A percentile compares a stretch with the other conserved stretches of the same genome.
Conservation (phyloP, 306 rosid species). For the Vigna trinervia region DNA sequence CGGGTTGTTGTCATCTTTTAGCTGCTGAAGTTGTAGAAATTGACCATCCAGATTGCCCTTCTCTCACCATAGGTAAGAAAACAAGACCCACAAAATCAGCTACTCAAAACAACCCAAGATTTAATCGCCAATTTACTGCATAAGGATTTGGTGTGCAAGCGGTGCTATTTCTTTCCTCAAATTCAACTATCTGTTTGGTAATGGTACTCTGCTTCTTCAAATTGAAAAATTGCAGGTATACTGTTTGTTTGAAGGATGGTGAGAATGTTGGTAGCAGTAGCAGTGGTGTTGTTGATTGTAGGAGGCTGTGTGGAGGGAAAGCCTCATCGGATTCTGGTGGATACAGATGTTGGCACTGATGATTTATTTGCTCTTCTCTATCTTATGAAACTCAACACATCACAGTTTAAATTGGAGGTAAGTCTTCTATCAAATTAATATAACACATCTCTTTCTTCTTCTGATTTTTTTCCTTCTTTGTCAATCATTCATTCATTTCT, state of each 20-base stretch:
- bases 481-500: no score
- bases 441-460: no score
- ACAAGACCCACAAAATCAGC: conserved; percentile 27
- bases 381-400: conserved; percentile 77
- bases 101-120: conserved; percentile 2
- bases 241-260: background rate
- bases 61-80: conserved; percentile 39
- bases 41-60: conserved; percentile 70
- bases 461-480: no score
- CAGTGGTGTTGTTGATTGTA: conserved; percentile 36
- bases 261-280: background rate
- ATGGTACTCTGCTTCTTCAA: no score
- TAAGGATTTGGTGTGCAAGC: background rate
- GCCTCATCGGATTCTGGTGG: conserved; percentile 77
- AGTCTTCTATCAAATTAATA: background rate
- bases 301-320: conserved; percentile 43
- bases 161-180: no score
- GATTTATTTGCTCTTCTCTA: conserved; percentile 86
- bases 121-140: background rate
- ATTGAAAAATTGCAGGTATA: no score
- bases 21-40: conserved; percentile 19
- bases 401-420: conserved; percentile 78
- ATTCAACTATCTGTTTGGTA: no score
- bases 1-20: conserved; percentile 20
- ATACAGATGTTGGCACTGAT: conserved; percentile 86